phyloP scores from a whole-genome alignment of 1,284 basidiomycete species.

The Heterobasidion occidentale region DNA sequence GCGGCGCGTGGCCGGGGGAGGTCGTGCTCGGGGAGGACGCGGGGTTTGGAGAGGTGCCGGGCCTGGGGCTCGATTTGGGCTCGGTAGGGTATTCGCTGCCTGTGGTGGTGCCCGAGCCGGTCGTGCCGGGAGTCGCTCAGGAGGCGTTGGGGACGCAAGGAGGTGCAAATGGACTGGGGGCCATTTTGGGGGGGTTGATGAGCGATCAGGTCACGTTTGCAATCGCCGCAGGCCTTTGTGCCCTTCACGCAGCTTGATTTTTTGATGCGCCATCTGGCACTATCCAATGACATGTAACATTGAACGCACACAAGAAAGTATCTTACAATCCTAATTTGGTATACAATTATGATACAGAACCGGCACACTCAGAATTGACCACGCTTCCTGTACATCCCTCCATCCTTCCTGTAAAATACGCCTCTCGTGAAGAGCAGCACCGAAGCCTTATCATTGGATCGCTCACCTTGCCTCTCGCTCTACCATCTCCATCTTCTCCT shows the following conservation, averaged over 20 bases:
- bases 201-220: too few species aligned
- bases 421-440: not conserved
- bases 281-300: not conserved
- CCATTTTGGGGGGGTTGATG: too few species aligned
- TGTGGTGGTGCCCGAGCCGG: too few species aligned
- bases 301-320: not conserved
- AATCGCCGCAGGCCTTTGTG: too few species aligned
- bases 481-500: conserved; percentile 47
- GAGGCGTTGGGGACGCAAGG: too few species aligned
- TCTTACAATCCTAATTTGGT: not conserved
- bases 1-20: conserved; percentile 7
- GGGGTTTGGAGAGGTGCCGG: not conserved
- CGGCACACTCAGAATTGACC: not conserved
- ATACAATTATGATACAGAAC: not conserved
- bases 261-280: too few species aligned
- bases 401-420: not conserved
- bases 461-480: conserved; percentile 37
- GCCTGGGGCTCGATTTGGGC: not conserved
- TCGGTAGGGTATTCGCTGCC: not conserved
- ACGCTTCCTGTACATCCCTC: not conserved
- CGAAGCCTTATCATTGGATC: not conserved
- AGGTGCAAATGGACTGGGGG: too few species aligned
- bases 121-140: too few species aligned
- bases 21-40: not conserved
- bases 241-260: too few species aligned